phyloP scores from a whole-genome alignment of 129 eudicot species.

The Arctium minus region DNA sequence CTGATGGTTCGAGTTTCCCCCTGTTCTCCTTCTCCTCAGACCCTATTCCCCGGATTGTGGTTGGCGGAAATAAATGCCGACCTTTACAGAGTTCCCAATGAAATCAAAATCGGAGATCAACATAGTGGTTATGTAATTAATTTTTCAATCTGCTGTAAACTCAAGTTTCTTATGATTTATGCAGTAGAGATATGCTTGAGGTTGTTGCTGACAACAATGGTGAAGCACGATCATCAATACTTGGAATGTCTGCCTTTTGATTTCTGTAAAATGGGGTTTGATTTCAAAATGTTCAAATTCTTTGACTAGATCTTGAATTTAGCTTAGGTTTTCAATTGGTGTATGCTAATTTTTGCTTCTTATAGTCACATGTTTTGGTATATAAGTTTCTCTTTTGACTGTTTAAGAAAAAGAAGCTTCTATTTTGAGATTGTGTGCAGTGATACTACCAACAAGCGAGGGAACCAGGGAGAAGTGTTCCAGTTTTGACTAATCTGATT shows the following conservation, averaged over 20 bases:
- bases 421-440: not conserved
- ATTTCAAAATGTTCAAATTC: constrained; percentile 16
- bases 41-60: constrained; percentile 64
- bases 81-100: constrained; percentile 60
- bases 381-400: not conserved
- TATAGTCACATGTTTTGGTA: constrained; percentile 30
- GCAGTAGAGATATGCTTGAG: constrained; percentile 6
- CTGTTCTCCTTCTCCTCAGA: constrained; percentile 25
- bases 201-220: constrained; percentile 25
- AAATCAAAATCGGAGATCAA: constrained; percentile 26
- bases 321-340: constrained; percentile 14
- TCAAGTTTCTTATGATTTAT: not conserved
- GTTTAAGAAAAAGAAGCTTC: not conserved
- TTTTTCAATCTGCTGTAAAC: not conserved
- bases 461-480: no score
- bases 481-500: no score
- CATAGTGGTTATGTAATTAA: not conserved
- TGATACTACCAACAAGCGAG: no score
- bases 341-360: constrained; percentile 38
- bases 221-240: constrained; percentile 21
- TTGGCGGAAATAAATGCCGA: constrained; percentile 65
- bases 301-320: constrained; percentile 10
- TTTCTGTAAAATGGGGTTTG: constrained; percentile 21
- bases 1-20: no score
- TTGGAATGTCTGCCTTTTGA: constrained; percentile 6